A percentile compares a stretch with the other conserved stretches of the same genome.
Evolutionary conservation across 2,329 filamentous ascomycete genomes (phyloP).

Genomic region (Cladosporium colombiae): DNA sequence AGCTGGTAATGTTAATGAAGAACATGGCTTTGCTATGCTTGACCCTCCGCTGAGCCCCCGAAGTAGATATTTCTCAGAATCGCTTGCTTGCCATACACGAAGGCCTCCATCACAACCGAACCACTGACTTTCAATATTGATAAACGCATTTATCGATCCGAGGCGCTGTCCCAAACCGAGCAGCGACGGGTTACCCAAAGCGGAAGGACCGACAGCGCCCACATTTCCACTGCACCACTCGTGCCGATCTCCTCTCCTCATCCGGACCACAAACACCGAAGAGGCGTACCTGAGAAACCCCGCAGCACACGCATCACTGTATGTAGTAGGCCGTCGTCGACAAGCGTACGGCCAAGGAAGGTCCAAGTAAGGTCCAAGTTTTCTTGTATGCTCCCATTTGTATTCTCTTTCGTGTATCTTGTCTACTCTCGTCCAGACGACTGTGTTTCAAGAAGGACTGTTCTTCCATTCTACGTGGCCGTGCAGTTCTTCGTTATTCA

Average conservation of each 20-base stretch:
- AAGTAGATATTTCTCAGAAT: background rate
- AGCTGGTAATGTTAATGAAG: background rate
- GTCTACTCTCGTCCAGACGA: background rate
- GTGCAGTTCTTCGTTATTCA: background rate
- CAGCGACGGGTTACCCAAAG: background rate
- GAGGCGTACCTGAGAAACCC: conserved; percentile 9
- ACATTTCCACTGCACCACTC: conserved; percentile 3
- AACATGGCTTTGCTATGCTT: background rate
- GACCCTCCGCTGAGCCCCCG: background rate
- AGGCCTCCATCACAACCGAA: background rate
- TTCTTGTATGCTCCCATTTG: background rate
- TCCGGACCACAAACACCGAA: conserved; percentile 9
- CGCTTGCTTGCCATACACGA: background rate
- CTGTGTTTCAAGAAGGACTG: no score
- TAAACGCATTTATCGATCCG: background rate
- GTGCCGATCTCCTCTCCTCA: conserved; percentile 1
- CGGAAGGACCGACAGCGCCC: background rate
- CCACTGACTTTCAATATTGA: background rate
- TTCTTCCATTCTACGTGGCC: background rate
- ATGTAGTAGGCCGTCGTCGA: conserved; percentile 11
- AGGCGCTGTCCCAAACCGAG: background rate
- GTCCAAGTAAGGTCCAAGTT: conserved; percentile 11
- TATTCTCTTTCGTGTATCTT: background rate
- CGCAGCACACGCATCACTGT: conserved; percentile 20
- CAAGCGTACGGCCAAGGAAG: conserved; percentile 13